phyloP scores from a whole-genome alignment of 139 green algal species.

The Closterium sp. region DNA sequence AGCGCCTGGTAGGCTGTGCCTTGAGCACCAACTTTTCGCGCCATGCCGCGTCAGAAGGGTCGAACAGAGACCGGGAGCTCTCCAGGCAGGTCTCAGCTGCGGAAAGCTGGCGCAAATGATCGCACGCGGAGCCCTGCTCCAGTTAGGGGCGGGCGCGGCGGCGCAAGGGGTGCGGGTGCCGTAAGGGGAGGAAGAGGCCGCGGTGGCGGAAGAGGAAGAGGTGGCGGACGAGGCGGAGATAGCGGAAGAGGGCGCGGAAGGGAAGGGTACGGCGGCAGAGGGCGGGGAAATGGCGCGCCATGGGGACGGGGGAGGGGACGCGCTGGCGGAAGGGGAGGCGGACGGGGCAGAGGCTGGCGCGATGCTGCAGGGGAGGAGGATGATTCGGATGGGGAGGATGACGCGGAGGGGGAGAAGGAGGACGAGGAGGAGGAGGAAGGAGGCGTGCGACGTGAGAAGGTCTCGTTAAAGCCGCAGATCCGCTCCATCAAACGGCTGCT shows the following conservation, averaged over 20 bases:
- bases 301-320: background rate
- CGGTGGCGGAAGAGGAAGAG: background rate
- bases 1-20: background rate
- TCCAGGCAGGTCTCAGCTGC: background rate
- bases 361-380: background rate
- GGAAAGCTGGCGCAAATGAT: background rate
- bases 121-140: background rate
- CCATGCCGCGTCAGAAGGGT: background rate
- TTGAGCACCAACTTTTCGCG: background rate
- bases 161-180: background rate
- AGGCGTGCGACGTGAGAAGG: background rate
- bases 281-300: background rate
- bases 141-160: too few species aligned
- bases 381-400: background rate
- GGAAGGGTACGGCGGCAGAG: background rate
- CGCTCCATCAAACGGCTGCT: background rate
- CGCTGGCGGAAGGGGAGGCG: background rate
- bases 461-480: background rate
- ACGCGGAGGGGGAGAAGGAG: background rate
- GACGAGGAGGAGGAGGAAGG: background rate
- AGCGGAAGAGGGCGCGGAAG: background rate
- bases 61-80: background rate
- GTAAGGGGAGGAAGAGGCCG: background rate
- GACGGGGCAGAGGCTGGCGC: background rate
- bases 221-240: background rate